phyloP scores from a whole-genome alignment of 495 filamentous ascomycete species.

The Paragyromitra xinjiangensis region DNA sequence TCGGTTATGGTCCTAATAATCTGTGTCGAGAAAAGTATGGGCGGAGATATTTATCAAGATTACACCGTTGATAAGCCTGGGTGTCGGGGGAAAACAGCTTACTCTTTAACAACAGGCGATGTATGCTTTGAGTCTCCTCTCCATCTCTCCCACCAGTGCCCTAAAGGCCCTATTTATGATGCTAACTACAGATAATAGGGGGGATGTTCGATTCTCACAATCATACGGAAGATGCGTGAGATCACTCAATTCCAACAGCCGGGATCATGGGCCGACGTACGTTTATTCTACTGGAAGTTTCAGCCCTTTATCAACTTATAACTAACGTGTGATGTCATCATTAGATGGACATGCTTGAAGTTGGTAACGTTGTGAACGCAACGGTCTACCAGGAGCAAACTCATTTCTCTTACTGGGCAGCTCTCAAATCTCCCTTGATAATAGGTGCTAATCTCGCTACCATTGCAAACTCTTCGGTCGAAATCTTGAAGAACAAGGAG shows the following conservation, averaged over 20 bases:
- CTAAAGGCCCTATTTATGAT: neutral
- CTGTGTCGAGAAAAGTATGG: slow-evolving; percentile 41
- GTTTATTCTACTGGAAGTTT: neutral
- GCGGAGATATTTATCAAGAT: slow-evolving; percentile 59
- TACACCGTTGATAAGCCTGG: slow-evolving; percentile 57
- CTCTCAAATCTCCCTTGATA: slow-evolving; percentile 64
- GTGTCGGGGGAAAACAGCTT: slow-evolving; percentile 55
- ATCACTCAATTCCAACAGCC: slow-evolving; percentile 52
- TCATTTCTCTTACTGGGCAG: slow-evolving; percentile 67
- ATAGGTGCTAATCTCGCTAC: slow-evolving; percentile 63
- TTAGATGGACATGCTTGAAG: slow-evolving; percentile 64
- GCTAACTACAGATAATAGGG: slow-evolving; percentile 30
- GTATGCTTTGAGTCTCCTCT: slow-evolving; percentile 2
- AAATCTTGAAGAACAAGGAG: slow-evolving; percentile 62
- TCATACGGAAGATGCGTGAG: slow-evolving; percentile 58
- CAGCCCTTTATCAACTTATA: neutral
- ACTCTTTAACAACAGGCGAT: slow-evolving; percentile 57
- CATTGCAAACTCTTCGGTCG: slow-evolving; percentile 58
- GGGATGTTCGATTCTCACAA: slow-evolving; percentile 57
- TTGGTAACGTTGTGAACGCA: slow-evolving; percentile 61
- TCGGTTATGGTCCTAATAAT: neutral
- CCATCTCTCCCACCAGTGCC: neutral
- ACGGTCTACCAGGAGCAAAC: slow-evolving; percentile 59
- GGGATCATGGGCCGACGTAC: slow-evolving; percentile 51
- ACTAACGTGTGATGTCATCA: neutral